Evolutionary conservation across 192 early-diverging fungal species (phyloP).

Genomic region (Rhizophlyctis rosea): DNA sequence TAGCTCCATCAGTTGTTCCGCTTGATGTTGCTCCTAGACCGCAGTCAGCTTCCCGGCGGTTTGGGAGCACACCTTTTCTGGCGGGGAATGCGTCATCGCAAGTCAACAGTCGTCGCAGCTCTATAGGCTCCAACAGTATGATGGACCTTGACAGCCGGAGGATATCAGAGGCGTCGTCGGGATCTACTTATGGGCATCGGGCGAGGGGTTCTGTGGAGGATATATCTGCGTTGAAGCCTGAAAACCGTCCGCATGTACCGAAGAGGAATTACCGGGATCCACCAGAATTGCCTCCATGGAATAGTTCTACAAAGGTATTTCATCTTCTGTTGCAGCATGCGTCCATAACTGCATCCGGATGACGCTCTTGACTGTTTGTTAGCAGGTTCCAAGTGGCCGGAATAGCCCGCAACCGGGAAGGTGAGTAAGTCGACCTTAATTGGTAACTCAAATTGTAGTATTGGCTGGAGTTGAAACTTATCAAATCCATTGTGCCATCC

Average conservation of each 20-base stretch:
- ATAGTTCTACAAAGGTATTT: constrained; percentile 27
- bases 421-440: neutral
- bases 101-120: too few relatives aligned
- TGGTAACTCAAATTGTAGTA: neutral
- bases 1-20: too few relatives aligned
- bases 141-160: too few relatives aligned
- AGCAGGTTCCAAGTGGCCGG: neutral
- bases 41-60: too few relatives aligned
- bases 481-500: too few relatives aligned
- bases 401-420: neutral
- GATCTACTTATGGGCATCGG: too few relatives aligned
- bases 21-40: too few relatives aligned
- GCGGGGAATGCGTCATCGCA: too few relatives aligned
- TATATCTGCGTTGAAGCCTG: neutral
- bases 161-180: too few relatives aligned
- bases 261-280: constrained; percentile 10
- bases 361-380: neutral
- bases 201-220: constrained; percentile 14
- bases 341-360: neutral
- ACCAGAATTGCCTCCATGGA: constrained; percentile 36
- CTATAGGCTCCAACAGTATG: too few relatives aligned
- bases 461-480: too few relatives aligned
- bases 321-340: neutral
- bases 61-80: too few relatives aligned
- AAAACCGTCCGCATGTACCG: constrained; percentile 3